phyloP scores from a whole-genome alignment of 305 asterid species.

The Fraxinus sp. region DNA sequence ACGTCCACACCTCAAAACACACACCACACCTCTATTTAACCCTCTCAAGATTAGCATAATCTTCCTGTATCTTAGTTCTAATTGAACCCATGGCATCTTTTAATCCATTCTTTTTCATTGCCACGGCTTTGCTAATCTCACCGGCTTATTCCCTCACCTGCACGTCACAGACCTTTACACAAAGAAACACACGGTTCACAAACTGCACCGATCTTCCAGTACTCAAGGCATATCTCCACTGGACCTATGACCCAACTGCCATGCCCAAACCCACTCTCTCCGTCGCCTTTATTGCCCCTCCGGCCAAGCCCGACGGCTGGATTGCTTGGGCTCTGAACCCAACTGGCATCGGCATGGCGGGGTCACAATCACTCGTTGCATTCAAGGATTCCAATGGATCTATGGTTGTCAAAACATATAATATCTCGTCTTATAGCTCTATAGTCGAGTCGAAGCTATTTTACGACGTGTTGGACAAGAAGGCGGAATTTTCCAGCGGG shows the following conservation, averaged over 20 bases:
- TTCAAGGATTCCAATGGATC: constrained; percentile 42
- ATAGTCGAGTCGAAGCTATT: constrained; percentile 42
- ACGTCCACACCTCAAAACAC: not conserved
- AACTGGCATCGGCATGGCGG: constrained; percentile 46
- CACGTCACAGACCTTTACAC: constrained; percentile 39
- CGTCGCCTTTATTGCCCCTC: constrained; percentile 54
- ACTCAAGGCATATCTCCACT: constrained; percentile 56
- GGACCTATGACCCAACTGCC: constrained; percentile 46
- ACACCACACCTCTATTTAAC: not conserved
- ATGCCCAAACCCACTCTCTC: constrained; percentile 40
- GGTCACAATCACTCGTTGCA: constrained; percentile 52
- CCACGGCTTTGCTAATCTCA: constrained; percentile 31
- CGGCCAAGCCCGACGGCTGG: constrained; percentile 56
- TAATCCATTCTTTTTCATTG: constrained; percentile 29
- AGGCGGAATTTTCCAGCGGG: constrained; percentile 46
- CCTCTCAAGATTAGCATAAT: not conserved
- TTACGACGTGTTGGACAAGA: constrained; percentile 42
- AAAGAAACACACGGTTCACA: constrained; percentile 28
- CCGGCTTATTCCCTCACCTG: constrained; percentile 48
- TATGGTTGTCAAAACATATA: constrained; percentile 43
- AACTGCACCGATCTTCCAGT: constrained; percentile 54
- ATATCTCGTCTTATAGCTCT: constrained; percentile 35
- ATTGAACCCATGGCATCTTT: constrained; percentile 29
- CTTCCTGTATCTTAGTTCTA: not conserved
- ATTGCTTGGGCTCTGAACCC: constrained; percentile 73